phyloP scores from a whole-genome alignment of 75 land plant species.

The Cryptomeria japonica region DNA sequence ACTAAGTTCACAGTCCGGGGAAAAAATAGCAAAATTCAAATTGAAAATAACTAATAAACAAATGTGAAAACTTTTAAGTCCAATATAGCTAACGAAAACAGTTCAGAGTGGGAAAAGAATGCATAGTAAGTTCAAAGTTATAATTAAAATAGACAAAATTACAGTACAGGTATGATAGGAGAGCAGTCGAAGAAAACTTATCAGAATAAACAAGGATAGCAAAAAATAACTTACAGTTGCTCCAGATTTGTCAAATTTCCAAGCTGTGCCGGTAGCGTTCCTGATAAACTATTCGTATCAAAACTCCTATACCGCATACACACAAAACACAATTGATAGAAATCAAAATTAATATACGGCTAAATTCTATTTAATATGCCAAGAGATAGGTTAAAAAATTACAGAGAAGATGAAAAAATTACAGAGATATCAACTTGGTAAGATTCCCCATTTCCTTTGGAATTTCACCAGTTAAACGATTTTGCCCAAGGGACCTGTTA shows the following conservation, averaged over 20 bases:
- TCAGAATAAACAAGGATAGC: background rate
- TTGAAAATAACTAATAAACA: no score
- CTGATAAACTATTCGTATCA: background rate
- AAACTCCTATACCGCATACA: background rate
- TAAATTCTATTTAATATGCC: background rate
- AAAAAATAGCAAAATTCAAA: no score
- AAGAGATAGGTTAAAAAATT: background rate
- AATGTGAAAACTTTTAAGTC: no score
- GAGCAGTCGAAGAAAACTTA: no score
- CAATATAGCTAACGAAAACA: no score
- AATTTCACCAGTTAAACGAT: constrained; percentile 63
- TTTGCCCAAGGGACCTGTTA: constrained; percentile 60
- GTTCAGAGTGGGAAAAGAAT: no score
- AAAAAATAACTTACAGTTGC: background rate
- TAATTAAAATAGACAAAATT: no score
- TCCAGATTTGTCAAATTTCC: constrained; percentile 5
- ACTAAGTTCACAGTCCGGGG: no score
- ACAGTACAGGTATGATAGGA: no score
- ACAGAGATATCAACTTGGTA: constrained; percentile 42
- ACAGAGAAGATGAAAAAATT: constrained; percentile 18
- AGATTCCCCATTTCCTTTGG: constrained; percentile 59
- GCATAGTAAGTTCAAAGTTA: no score
- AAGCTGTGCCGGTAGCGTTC: background rate
- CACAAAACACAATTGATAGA: background rate
- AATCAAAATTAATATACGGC: background rate